phyloP scores from a whole-genome alignment of 1,139 yeast species.

The Pichia sp. region DNA sequence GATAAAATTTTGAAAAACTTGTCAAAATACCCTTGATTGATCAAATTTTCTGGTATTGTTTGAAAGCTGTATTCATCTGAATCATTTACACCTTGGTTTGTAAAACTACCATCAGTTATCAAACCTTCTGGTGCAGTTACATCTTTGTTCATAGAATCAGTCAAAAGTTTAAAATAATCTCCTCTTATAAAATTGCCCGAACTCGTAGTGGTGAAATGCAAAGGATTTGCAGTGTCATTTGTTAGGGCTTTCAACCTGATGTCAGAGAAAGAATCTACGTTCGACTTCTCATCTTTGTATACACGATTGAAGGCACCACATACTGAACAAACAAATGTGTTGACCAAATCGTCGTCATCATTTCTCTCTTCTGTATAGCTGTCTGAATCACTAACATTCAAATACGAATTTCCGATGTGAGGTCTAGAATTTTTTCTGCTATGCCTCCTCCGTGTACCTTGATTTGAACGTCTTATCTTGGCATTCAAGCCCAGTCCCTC shows the following conservation, averaged over 20 bases:
- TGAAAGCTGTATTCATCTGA: not conserved
- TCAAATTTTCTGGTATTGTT: slow-evolving; percentile 40
- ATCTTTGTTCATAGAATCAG: slow-evolving; percentile 20
- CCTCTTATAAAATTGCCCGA: slow-evolving; percentile 18
- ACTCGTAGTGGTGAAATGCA: slow-evolving; percentile 13
- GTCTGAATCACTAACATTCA: not conserved
- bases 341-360: not conserved
- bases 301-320: slow-evolving; percentile 11
- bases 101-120: slow-evolving; percentile 15
- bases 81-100: not conserved
- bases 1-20: slow-evolving; percentile 57
- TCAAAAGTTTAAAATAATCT: slow-evolving; percentile 31
- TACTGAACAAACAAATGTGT: slow-evolving; percentile 7
- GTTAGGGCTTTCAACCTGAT: not conserved
- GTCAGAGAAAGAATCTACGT: not conserved
- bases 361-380: not conserved
- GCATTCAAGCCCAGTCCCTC: not conserved
- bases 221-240: not conserved
- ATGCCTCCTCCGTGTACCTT: not conserved
- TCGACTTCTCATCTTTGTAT: not conserved
- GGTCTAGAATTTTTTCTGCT: not conserved
- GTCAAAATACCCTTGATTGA: slow-evolving; percentile 71
- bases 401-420: not conserved
- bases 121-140: slow-evolving; percentile 16
- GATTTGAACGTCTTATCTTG: not conserved